phyloP scores from a whole-genome alignment of 192 early-diverging fungal species.

The Dispira parvispora region DNA sequence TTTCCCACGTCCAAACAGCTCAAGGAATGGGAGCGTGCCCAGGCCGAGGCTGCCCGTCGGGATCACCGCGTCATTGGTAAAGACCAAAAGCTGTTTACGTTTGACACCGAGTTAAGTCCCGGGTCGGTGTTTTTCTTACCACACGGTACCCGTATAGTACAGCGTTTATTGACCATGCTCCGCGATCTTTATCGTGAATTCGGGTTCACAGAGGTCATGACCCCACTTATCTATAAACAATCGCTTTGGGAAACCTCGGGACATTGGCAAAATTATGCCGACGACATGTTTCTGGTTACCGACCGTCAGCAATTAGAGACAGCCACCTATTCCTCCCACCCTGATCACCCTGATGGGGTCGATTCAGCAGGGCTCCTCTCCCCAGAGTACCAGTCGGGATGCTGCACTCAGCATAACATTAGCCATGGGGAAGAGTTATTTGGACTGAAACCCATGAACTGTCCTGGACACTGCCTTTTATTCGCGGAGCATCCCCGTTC shows the following conservation, averaged over 20 bases:
- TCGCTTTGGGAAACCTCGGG: slow-evolving; percentile 84
- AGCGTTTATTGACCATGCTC: slow-evolving; percentile 56
- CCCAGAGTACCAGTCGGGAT: background rate
- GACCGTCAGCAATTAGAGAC: slow-evolving; percentile 7
- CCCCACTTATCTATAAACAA: slow-evolving; percentile 84
- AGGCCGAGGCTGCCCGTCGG: slow-evolving; percentile 28
- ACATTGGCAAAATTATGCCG: slow-evolving; percentile 92
- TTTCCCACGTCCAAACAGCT: slow-evolving; percentile 37
- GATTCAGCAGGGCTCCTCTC: background rate
- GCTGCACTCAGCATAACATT: background rate
- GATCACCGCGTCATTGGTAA: slow-evolving; percentile 55
- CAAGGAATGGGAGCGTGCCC: slow-evolving; percentile 30
- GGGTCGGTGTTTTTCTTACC: slow-evolving; percentile 64
- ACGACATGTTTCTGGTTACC: slow-evolving; percentile 73
- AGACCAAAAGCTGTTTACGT: slow-evolving; percentile 52
- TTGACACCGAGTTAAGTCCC: slow-evolving; percentile 39
- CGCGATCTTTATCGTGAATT: slow-evolving; percentile 53
- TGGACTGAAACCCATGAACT: slow-evolving; percentile 98
- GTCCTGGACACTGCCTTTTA: slow-evolving; percentile 88
- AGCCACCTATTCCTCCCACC: background rate
- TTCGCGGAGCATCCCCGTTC: slow-evolving; percentile 67
- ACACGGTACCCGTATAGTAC: slow-evolving; percentile 64
- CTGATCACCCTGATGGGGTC: background rate
- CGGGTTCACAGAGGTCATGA: slow-evolving; percentile 79
- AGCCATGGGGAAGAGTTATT: slow-evolving; percentile 31